Evolutionary conservation across 345 rosid genomes (phyloP), one percentile per base, ranked within the genome.

Genomic region (Jatropha curcas): DNA sequence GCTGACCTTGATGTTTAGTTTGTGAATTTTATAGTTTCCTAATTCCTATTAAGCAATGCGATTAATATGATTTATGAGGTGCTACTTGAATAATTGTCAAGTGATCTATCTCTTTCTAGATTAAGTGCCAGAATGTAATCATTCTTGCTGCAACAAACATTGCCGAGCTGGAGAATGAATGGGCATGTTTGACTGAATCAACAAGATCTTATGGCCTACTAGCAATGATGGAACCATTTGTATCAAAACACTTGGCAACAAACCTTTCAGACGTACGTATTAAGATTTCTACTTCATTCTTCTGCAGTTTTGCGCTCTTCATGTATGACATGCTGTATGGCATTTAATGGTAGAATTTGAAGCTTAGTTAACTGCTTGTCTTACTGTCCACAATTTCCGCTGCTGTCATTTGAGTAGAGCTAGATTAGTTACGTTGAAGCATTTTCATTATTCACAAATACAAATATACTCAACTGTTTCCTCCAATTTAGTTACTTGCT

Each of bases 101-200:
- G 59, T 50, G 62, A 45, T 69, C 22, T n/a, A 9, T 65, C 14
- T 63, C 30, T 71, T 62, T 79, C 84, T 78, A 95, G 99, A 91
- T 95, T 70, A 93, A 95, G 80, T 92, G 97, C 68, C 84, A 76
- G 71, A 92, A 95, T 65, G 88, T 93, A 55, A 81, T 95, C 72
- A 76, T 90, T 80, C 90, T 95, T 62, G 70, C 92, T 68, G 90
- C 98, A 13, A 86, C 97, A 74, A 93, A 90, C 75, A 69, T 79
- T 57, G 45, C 86, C 41, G 98, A 95, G 83, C 89, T 95, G 70
- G 86, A 90, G 66, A 80, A 77, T 34, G 92, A 93, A 81, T 95
- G 98, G 97, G 86, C 82, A 66, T 93, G 99, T 85, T 76, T 93
- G 86, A 85, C 84, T 4, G 93, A 91, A 65, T 67, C 85, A 12